A percentile compares a stretch with the other conserved stretches of the same genome.
Evolutionary conservation across 345 rosid genomes (phyloP).

Genomic region (Microthlaspi erraticum): DNA sequence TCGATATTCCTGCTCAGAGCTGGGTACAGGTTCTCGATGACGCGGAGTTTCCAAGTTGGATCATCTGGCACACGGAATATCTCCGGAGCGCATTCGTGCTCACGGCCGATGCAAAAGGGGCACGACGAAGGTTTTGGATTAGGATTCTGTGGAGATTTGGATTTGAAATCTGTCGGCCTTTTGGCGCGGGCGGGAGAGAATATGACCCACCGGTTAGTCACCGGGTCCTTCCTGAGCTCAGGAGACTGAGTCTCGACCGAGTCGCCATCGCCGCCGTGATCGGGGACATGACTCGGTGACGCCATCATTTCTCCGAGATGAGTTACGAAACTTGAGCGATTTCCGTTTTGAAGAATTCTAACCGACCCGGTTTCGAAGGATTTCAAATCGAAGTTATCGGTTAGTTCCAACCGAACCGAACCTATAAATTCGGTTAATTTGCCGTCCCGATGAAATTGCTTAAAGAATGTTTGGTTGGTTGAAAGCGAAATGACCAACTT

Average conservation of each 20-base stretch:
- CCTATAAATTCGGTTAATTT: neutral
- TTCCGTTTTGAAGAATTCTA: neutral
- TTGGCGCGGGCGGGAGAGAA: slow-evolving; percentile 80
- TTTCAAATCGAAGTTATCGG: neutral
- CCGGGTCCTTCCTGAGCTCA: slow-evolving; percentile 69
- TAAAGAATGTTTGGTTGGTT: neutral
- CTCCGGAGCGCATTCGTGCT: slow-evolving; percentile 83
- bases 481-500: slow-evolving; percentile 1
- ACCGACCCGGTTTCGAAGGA: slow-evolving; percentile 11
- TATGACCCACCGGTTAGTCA: slow-evolving; percentile 72
- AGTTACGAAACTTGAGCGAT: slow-evolving; percentile 9
- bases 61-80: slow-evolving; percentile 74
- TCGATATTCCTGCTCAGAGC: slow-evolving; percentile 68
- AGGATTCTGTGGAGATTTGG: slow-evolving; percentile 57
- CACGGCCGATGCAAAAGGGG: slow-evolving; percentile 86
- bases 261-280: slow-evolving; percentile 37
- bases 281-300: slow-evolving; percentile 42
- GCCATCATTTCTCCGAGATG: slow-evolving; percentile 29
- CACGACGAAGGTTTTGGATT: slow-evolving; percentile 48
- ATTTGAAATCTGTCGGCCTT: slow-evolving; percentile 80
- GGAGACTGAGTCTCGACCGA: slow-evolving; percentile 50
- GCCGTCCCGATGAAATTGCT: neutral
- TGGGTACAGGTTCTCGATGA: slow-evolving; percentile 86
- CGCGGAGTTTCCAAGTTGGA: slow-evolving; percentile 71
- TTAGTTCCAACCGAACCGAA: slow-evolving; percentile 1